phyloP scores from a whole-genome alignment of 2,329 filamentous ascomycete species.

The Trichoderma sp. region DNA sequence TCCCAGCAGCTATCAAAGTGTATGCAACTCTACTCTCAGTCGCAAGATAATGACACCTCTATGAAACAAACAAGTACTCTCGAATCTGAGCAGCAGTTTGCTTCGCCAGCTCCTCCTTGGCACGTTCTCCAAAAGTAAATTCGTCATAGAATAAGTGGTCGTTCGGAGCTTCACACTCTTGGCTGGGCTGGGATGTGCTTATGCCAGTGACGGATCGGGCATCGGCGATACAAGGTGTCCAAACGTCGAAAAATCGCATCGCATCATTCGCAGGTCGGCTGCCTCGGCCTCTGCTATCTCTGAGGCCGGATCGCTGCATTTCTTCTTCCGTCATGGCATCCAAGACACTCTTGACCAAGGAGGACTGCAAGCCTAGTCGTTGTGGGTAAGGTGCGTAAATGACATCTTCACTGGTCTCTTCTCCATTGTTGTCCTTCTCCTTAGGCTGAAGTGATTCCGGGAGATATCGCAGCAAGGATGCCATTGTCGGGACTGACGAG shows the following conservation, averaged over 20 bases:
- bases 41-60: neutral
- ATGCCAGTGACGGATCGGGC: conserved; percentile 21
- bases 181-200: conserved; percentile 15
- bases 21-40: neutral
- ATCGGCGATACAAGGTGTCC: conserved; percentile 40
- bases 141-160: conserved; percentile 52
- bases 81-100: neutral
- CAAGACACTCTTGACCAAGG: conserved; percentile 40
- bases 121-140: conserved; percentile 43
- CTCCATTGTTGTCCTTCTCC: conserved; percentile 10
- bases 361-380: conserved; percentile 43
- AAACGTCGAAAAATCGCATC: conserved; percentile 42
- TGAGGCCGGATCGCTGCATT: conserved; percentile 41
- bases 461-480: conserved; percentile 23
- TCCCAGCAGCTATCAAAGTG: neutral
- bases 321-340: conserved; percentile 48
- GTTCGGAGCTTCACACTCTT: conserved; percentile 41
- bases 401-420: conserved; percentile 22
- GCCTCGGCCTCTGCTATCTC: conserved; percentile 45
- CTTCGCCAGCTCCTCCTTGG: conserved; percentile 25
- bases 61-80: conserved; percentile 5
- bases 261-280: conserved; percentile 30
- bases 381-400: conserved; percentile 35
- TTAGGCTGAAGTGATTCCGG: conserved; percentile 19
- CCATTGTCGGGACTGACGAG: conserved; percentile 15